phyloP scores from a whole-genome alignment of 495 filamentous ascomycete genomes.

The Aspergillus biplanus region DNA sequence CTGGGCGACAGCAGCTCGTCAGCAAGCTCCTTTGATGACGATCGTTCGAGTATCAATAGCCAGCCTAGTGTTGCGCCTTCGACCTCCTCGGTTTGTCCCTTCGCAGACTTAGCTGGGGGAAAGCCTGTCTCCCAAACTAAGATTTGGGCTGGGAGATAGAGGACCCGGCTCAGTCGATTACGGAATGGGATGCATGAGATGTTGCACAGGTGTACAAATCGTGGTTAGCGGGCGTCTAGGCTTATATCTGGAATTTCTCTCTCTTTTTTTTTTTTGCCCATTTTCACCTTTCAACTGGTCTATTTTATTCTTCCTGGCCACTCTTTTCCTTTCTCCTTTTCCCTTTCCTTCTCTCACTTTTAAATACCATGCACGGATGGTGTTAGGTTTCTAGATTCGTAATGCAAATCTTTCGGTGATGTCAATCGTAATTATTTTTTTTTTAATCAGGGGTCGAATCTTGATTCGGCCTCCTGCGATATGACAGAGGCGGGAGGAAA shows the following conservation, averaged over 20 bases:
- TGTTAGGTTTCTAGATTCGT: slow-evolving; percentile 11
- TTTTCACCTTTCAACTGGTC: too few species aligned
- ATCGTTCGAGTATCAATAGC: slow-evolving; percentile 36
- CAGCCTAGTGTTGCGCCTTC: slow-evolving; percentile 27
- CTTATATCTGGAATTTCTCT: slow-evolving; percentile 7
- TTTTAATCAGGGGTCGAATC: not conserved
- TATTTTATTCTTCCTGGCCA: too few species aligned
- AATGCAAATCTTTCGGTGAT: slow-evolving; percentile 1
- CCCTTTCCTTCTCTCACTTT: not conserved
- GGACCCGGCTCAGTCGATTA: too few species aligned
- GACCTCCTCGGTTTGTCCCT: slow-evolving; percentile 37
- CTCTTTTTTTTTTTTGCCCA: not conserved
- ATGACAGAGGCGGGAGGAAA: not conserved
- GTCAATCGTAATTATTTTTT: not conserved
- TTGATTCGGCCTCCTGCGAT: not conserved
- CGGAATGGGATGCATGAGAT: not conserved
- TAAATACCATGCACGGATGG: slow-evolving; percentile 18
- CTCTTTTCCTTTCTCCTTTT: too few species aligned
- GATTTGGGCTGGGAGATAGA: slow-evolving; percentile 42
- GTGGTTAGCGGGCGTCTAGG: slow-evolving; percentile 19
- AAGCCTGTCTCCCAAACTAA: slow-evolving; percentile 36
- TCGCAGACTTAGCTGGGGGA: slow-evolving; percentile 33
- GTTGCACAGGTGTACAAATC: slow-evolving; percentile 6
- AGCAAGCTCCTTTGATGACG: slow-evolving; percentile 38
- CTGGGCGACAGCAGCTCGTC: slow-evolving; percentile 38